A percentile compares a stretch with the other conserved stretches of the same genome.
These are phyloP conservation scores for Termitomyces sp. DNA, from an alignment of 768 basidiomycete genomes.

Conservation along the genomic window DNA sequence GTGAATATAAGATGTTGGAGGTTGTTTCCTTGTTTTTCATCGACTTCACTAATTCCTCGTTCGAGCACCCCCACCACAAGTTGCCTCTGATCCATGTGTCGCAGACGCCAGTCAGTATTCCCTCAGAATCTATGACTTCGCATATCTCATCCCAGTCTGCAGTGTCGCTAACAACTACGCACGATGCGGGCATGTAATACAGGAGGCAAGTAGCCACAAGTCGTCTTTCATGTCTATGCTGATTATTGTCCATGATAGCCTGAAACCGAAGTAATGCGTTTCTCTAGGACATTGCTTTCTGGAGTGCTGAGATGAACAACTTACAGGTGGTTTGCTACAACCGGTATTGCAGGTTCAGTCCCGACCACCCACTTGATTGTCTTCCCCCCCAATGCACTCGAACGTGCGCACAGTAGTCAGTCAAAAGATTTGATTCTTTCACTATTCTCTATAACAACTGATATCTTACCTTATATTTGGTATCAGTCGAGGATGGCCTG, in stretches of 20 bases:
- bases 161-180: neutral
- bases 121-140: neutral
- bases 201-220: neutral
- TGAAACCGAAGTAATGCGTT: neutral
- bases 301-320: neutral
- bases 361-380: slow-evolving; percentile 41
- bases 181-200: neutral
- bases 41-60: neutral
- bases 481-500: slow-evolving; percentile 37
- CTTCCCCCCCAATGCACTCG: slow-evolving; percentile 32
- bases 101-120: neutral
- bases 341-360: slow-evolving; percentile 44
- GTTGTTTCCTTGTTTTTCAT: neutral
- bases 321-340: slow-evolving; percentile 7
- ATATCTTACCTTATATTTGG: neutral
- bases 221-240: no score
- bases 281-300: neutral
- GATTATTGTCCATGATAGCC: neutral
- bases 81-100: neutral
- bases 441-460: neutral
- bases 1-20: neutral
- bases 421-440: neutral
- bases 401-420: slow-evolving; percentile 40
- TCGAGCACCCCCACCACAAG: neutral
- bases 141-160: neutral